A percentile compares a stretch with the other conserved stretches of the same genome.
Conservation (phyloP, 1,139 yeast genomes). For the Pichia sp. region DNA sequence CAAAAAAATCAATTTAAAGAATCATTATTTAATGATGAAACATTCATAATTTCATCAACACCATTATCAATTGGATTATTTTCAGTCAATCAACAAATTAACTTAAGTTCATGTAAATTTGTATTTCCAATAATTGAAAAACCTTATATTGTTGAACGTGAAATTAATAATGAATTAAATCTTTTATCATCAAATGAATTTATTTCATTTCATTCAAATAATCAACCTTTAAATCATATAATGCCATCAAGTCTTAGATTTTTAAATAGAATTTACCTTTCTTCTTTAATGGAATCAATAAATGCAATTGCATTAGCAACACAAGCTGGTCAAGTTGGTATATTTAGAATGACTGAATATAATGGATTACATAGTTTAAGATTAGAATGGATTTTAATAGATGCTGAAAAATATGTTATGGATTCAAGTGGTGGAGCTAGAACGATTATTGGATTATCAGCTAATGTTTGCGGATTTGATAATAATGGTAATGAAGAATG, state of each 20-base stretch:
- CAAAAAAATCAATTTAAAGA: neutral
- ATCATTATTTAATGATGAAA: neutral
- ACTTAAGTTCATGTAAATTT: slow-evolving; percentile 24
- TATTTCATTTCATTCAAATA: neutral
- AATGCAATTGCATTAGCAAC: slow-evolving; percentile 49
- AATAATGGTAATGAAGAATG: slow-evolving; percentile 6
- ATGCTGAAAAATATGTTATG: slow-evolving; percentile 22
- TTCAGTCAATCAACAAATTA: slow-evolving; percentile 42
- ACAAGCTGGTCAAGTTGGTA: slow-evolving; percentile 53
- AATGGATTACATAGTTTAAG: slow-evolving; percentile 55
- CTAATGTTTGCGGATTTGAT: slow-evolving; percentile 2
- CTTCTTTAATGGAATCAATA: slow-evolving; percentile 47
- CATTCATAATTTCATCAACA: slow-evolving; percentile 38
- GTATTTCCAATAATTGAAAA: slow-evolving; percentile 9
- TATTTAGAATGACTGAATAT: slow-evolving; percentile 51
- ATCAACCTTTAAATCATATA: neutral
- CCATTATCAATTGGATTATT: slow-evolving; percentile 40
- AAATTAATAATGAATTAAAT: slow-evolving; percentile 26
- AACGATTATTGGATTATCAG: slow-evolving; percentile 26
- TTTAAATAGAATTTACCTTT: slow-evolving; percentile 47
- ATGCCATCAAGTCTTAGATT: slow-evolving; percentile 1
- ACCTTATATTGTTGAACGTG: slow-evolving; percentile 5
- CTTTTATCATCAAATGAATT: slow-evolving; percentile 35
- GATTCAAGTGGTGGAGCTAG: slow-evolving; percentile 21
- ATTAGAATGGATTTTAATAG: slow-evolving; percentile 53